Evolutionary conservation across 2,329 filamentous ascomycete genomes (phyloP).

Genomic region (Ophiocordyceps unilateralis): DNA sequence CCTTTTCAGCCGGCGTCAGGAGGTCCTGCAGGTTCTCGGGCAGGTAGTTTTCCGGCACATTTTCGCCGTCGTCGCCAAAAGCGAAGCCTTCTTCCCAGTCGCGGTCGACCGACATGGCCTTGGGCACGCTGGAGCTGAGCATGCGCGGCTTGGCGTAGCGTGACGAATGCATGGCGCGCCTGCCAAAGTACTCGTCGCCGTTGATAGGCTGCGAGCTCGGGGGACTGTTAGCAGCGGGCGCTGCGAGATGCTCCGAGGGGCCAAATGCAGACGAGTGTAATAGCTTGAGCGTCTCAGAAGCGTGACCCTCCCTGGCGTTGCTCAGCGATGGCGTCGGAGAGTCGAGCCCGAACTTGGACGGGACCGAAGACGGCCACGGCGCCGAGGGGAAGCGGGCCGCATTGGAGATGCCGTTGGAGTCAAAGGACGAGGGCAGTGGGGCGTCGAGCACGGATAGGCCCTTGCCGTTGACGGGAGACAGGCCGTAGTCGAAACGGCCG

Average conservation of each 20-base stretch:
- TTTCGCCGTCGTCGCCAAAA: slow-evolving; percentile 60
- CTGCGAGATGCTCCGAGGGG: slow-evolving; percentile 44
- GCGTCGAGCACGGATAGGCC: slow-evolving; percentile 83
- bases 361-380: slow-evolving; percentile 81
- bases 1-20: slow-evolving; percentile 50
- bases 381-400: slow-evolving; percentile 64
- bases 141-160: slow-evolving; percentile 49
- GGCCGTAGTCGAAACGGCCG: slow-evolving; percentile 45
- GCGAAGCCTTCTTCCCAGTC: slow-evolving; percentile 54
- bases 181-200: slow-evolving; percentile 45
- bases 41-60: slow-evolving; percentile 38
- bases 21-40: slow-evolving; percentile 54
- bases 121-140: slow-evolving; percentile 52
- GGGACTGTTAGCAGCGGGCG: slow-evolving; percentile 27
- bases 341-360: slow-evolving; percentile 78
- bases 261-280: slow-evolving; percentile 53
- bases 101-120: slow-evolving; percentile 41
- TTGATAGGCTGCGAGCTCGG: slow-evolving; percentile 33
- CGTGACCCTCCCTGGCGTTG: slow-evolving; percentile 40
- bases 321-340: slow-evolving; percentile 62
- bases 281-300: slow-evolving; percentile 46
- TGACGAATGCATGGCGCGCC: slow-evolving; percentile 56
- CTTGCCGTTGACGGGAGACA: slow-evolving; percentile 58
- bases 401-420: slow-evolving; percentile 87
- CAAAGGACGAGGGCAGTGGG: slow-evolving; percentile 83